phyloP scores from a whole-genome alignment of 2,329 filamentous ascomycete species.

The Talaromyces sp. region DNA sequence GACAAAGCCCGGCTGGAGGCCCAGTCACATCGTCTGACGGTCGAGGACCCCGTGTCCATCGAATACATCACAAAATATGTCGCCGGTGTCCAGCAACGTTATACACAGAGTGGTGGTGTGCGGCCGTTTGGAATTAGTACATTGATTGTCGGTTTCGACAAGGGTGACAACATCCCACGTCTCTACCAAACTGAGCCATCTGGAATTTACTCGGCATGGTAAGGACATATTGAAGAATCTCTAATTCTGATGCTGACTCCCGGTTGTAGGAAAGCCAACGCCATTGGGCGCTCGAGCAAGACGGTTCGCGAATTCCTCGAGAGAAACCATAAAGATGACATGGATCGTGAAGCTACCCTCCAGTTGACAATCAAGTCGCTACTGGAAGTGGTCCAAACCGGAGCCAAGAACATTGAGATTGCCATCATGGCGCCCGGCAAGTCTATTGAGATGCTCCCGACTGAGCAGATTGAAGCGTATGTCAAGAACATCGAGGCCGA shows the following conservation, averaged over 20 bases:
- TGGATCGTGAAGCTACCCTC: constrained; percentile 94
- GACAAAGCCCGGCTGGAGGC: constrained; percentile 97
- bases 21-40: constrained; percentile 92
- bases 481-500: constrained; percentile 99
- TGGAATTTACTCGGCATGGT: constrained; percentile 99
- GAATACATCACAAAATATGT: constrained; percentile 99
- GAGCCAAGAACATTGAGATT: constrained; percentile 99
- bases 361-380: constrained; percentile 97
- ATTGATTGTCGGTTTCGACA: constrained; percentile 96
- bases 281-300: constrained; percentile 97
- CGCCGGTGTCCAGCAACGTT: constrained; percentile 94
- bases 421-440: constrained; percentile 95
- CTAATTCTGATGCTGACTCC: constrained; percentile 11
- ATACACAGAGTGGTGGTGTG: constrained; percentile 97
- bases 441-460: constrained; percentile 83
- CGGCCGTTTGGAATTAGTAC: constrained; percentile 98
- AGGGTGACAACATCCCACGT: constrained; percentile 78
- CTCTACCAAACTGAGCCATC: constrained; percentile 99
- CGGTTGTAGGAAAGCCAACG: constrained; percentile 84
- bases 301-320: constrained; percentile 98
- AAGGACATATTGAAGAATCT: constrained; percentile 27
- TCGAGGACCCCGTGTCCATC: constrained; percentile 94
- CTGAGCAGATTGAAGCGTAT: constrained; percentile 93
- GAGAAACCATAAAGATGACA: constrained; percentile 96
- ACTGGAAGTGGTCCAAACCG: constrained; percentile 95